A percentile compares a stretch with the other conserved stretches of the same genome.
Conservation (phyloP, 345 rosid genomes). For the Passiflora organensis region DNA sequence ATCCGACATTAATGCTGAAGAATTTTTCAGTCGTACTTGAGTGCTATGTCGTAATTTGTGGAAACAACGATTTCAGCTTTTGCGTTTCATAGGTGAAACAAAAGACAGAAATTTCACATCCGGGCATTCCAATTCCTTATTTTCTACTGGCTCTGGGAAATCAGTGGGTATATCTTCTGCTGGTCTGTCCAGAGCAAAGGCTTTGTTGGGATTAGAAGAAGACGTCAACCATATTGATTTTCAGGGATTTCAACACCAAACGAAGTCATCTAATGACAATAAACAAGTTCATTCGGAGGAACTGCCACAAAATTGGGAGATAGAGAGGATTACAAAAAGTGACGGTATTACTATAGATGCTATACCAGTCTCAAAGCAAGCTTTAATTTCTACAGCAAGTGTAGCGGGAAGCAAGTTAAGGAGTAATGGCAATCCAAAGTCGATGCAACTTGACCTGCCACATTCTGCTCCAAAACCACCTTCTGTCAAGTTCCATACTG, state of each 20-base stretch:
- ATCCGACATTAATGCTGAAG: too few species aligned
- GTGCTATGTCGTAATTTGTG: too few species aligned
- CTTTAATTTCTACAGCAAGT: conserved; percentile 24
- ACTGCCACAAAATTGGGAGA: conserved; percentile 14
- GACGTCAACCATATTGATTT: conserved; percentile 24
- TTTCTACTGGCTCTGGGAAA: conserved; percentile 79
- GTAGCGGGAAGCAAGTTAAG: conserved; percentile 23
- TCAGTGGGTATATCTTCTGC: conserved; percentile 56
- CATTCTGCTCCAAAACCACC: conserved; percentile 40
- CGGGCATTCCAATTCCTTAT: conserved; percentile 40
- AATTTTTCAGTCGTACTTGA: too few species aligned
- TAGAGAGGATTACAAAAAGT: conserved; percentile 10
- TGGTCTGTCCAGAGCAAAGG: conserved; percentile 65
- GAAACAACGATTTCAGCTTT: neutral
- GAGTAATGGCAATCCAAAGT: conserved; percentile 21
- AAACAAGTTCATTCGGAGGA: conserved; percentile 21
- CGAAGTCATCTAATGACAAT: conserved; percentile 16
- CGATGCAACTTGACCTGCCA: conserved; percentile 22
- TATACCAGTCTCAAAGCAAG: conserved; percentile 27
- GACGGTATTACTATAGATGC: conserved; percentile 17
- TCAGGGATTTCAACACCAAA: conserved; percentile 32
- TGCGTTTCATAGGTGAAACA: conserved; percentile 29
- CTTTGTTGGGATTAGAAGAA: conserved; percentile 55
- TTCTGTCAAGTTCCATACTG: conserved; percentile 75
- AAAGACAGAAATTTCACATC: conserved; percentile 16